Base-by-base conservation (phyloP, 768 basidiomycete species). In the Exsudoporus frostii region DNA sequence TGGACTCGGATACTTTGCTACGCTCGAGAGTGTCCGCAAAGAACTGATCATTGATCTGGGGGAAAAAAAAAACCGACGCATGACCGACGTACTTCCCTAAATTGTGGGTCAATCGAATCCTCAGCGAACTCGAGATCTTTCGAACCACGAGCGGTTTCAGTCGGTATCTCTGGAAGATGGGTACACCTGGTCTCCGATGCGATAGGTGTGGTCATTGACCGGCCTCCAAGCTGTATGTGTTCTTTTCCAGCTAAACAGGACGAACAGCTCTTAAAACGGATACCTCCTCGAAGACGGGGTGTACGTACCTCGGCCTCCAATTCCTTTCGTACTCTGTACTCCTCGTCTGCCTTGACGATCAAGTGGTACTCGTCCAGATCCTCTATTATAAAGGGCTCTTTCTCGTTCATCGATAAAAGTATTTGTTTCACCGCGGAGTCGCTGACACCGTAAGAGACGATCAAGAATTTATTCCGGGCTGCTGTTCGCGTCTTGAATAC, bases 341-440 rank as follows among this genome's bases (percentile, higher is more conserved):
- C 87, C 55, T 86, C 83, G 53, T 93, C 92, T 2, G 86, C 85
- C 62, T 88, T 88, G 67, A 93, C 87, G 48, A 93, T 82, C 2
- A 94, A 63, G 70, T 92, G 90, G 56, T 83, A 80, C 60, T 92
- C 89, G 64, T 93, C 92, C 24, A 94, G 68, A 62, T 94, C 92
- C 61, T 92, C 88, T 55, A 94, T 89, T 57, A 94, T 85, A 67
- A 94, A 94, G 49, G 77, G 81, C 9, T 81, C 76, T 63, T 80
- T 85, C 64, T 92, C 88, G 65, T 93, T 89, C 85, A 93, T 83
- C 32, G 82, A 74, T 47, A 92, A 74, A 33, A 93, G 76, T 50
- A 93, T 91, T 66, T 92, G 90, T 70, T 93, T 94, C 54, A 94
- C 92, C 1, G 90, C 91, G 2, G 90, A 83, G 67, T 94, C 92